A percentile compares a stretch with the other conserved stretches of the same genome.
These are phyloP conservation scores for Colletotrichum filicis DNA, from an alignment of 2,329 filamentous ascomycete genomes.

Conservation along the genomic window DNA sequence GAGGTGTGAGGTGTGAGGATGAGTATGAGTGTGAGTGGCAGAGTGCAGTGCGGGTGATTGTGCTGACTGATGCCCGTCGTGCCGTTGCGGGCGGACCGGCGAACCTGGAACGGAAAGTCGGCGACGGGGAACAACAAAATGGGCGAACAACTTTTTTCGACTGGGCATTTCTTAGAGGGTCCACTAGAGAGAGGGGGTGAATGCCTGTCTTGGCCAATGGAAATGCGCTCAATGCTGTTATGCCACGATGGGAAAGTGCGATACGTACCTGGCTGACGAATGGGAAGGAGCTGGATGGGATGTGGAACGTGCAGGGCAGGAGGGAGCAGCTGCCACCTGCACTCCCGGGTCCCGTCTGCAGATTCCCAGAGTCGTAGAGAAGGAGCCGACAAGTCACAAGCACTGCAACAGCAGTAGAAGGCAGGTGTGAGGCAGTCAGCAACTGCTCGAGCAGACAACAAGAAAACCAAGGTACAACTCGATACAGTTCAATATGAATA, in stretches of 20 bases:
- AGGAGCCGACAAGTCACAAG: too few species aligned
- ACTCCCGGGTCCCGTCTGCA: too few species aligned
- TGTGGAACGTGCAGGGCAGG: background rate
- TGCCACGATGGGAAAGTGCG: background rate
- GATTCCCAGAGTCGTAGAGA: too few species aligned
- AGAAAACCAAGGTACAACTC: background rate
- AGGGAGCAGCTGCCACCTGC: background rate
- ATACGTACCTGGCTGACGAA: slow-evolving; percentile 19
- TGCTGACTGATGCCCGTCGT: background rate
- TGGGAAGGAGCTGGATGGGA: background rate
- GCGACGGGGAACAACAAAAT: background rate
- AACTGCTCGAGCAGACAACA: too few species aligned
- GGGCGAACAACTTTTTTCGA: slow-evolving; percentile 4
- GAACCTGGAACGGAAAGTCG: background rate
- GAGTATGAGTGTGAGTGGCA: too few species aligned
- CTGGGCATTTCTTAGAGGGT: slow-evolving; percentile 2
- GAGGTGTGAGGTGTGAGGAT: background rate
- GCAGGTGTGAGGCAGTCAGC: too few species aligned
- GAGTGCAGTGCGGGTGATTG: background rate
- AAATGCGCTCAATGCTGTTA: slow-evolving; percentile 18
- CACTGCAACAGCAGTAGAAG: too few species aligned
- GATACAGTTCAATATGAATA: background rate
- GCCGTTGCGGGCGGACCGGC: background rate
- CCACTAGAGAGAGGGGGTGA: background rate
- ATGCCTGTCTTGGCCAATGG: slow-evolving; percentile 3